A percentile compares a stretch with the other conserved stretches of the same genome.
Conservation (phyloP, 1,139 yeast genomes). For the Geotrichum histeridarum region DNA sequence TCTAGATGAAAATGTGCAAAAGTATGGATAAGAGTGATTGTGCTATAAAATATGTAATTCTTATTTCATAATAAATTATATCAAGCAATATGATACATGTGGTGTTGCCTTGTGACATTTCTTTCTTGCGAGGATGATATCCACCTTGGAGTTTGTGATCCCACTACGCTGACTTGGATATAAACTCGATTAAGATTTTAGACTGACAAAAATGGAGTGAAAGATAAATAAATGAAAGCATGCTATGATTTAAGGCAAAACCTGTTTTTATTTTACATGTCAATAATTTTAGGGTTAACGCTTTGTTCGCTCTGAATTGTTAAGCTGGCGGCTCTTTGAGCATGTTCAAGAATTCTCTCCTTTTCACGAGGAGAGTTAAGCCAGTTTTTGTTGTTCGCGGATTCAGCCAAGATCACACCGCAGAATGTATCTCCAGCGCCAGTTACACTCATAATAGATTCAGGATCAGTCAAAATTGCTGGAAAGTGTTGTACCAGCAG, state of each 20-base stretch:
- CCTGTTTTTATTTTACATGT: conserved; percentile 4
- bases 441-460: conserved; percentile 48
- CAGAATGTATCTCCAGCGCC: conserved; percentile 68
- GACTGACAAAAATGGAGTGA: too few species aligned
- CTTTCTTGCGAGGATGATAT: too few species aligned
- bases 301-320: conserved; percentile 40
- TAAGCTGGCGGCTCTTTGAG: conserved; percentile 54
- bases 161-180: too few species aligned
- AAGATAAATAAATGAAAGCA: background rate
- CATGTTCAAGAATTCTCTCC: conserved; percentile 38
- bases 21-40: too few species aligned
- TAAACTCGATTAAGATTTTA: too few species aligned
- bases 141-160: too few species aligned
- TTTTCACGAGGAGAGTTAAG: conserved; percentile 33
- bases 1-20: too few species aligned
- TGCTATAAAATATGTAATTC: too few species aligned
- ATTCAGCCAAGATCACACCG: conserved; percentile 46
- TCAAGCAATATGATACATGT: too few species aligned
- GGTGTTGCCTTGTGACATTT: too few species aligned
- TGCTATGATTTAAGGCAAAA: background rate
- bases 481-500: conserved; percentile 61
- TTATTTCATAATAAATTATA: too few species aligned
- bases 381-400: conserved; percentile 33
- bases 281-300: conserved; percentile 27
- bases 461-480: conserved; percentile 26